These are phyloP conservation scores for Cryphonectria nitschkei DNA, from an alignment of 2,329 filamentous ascomycete species.

Conservation along the genomic window DNA sequence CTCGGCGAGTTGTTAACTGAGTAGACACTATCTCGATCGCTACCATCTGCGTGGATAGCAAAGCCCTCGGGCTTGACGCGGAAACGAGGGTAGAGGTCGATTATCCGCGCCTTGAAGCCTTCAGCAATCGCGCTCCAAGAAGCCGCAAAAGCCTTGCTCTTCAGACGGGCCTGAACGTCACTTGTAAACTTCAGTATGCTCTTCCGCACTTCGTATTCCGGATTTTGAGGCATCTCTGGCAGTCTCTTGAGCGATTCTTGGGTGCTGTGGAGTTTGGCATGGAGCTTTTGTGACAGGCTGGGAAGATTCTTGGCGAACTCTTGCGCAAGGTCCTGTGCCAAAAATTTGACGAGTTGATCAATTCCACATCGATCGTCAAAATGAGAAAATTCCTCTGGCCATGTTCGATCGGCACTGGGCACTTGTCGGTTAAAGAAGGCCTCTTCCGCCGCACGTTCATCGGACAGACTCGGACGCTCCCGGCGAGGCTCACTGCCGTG, in stretches of 20 bases:
- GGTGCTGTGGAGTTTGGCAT: slow-evolving; percentile 54
- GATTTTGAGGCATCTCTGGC: slow-evolving; percentile 70
- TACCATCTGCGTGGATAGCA: slow-evolving; percentile 35
- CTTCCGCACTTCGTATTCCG: slow-evolving; percentile 66
- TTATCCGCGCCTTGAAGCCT: slow-evolving; percentile 53
- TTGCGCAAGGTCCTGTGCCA: slow-evolving; percentile 57
- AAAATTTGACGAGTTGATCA: slow-evolving; percentile 53
- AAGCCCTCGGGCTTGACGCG: slow-evolving; percentile 39
- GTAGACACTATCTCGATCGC: slow-evolving; percentile 45
- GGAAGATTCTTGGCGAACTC: slow-evolving; percentile 53
- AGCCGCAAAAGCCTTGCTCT: slow-evolving; percentile 51
- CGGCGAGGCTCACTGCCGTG: slow-evolving; percentile 43
- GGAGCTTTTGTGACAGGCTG: slow-evolving; percentile 55
- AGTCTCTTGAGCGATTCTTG: slow-evolving; percentile 58
- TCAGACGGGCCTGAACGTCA: slow-evolving; percentile 56
- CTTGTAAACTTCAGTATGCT: slow-evolving; percentile 62
- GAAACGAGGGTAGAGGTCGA: slow-evolving; percentile 52
- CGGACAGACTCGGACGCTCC: slow-evolving; percentile 38
- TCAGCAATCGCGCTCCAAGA: slow-evolving; percentile 52
- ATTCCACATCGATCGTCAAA: slow-evolving; percentile 58
- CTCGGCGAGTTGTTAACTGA: slow-evolving; percentile 32
- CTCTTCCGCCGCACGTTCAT: slow-evolving; percentile 56
- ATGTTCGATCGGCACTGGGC: slow-evolving; percentile 39
- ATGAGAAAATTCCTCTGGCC: slow-evolving; percentile 52
- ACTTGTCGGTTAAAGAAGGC: slow-evolving; percentile 49